Base-by-base conservation (phyloP, 768 basidiomycete genomes). In the Candolleomyces eurysporus region DNA sequence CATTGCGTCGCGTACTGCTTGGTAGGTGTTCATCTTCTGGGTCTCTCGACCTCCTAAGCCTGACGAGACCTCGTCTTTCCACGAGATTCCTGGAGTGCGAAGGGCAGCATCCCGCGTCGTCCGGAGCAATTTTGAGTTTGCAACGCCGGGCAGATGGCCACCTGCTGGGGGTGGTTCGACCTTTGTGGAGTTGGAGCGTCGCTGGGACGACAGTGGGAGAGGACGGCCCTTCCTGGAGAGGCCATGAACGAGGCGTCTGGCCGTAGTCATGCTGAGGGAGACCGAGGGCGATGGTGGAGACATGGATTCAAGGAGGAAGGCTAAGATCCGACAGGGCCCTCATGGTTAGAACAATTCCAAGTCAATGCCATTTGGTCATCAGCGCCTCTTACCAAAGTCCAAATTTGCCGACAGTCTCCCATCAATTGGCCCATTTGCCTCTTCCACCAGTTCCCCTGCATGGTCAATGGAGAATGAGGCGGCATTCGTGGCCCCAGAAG, bases 1-100 rank as follows among this genome's bases (percentile, higher is more conserved):
- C 79, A 97, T 84, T 2, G 93, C 94, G 71, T 96, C 94, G 51
- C 96, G 82, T 14, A 98, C 84, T 1, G 96, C 92, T 71, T 97
- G 95, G 73, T 94, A 97, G 65, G 89, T 78, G 71, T 98, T 98
- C 94, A 96, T 96, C 78, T 95, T 94, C 65, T 93, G 85, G 21
- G 93, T 96, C 74, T 94, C 91, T 55, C 91, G 83, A 16, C 91
- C 92, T 19, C 85, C 91, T 14, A 89, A 75, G 43, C 85, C 79
- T 17, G 75, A 73, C 19, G 73, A 70, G 55, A 84, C 84, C 40
- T 86, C 86, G 60, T 92, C 89, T 11, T 77, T 70, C 89, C 91
- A 95, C n/a, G 65, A 68, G 52, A 95, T 71, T 8, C 86, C 91
- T 2, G 88, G 86, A 0, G 91, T 89, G 48, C 85, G 86, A 10